Evolutionary conservation across 345 rosid species (phyloP), one percentile per base, ranked within the genome.

Genomic region (Syzygium oleosum): DNA sequence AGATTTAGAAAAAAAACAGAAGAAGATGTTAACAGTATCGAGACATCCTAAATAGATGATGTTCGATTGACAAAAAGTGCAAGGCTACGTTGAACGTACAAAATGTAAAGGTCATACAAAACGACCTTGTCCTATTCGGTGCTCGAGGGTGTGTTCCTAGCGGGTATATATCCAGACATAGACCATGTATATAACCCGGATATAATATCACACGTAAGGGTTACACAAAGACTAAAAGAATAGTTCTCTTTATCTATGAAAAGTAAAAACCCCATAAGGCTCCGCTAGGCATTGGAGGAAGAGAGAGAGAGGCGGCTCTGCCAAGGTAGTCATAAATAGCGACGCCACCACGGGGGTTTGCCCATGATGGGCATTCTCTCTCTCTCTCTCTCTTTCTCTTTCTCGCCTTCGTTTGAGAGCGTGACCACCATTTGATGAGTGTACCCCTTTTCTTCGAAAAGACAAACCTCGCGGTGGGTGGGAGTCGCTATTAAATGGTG

Each of bases 191-290:
- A 1, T 41, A 4, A 43, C 46, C 46, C 46, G 46, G 46, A 43
- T 11, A 51, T 5, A 27, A 27, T 12, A 59, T 59, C 68, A 12
- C 16, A 2, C 14, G 31, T 27, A 29, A 15, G 3, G 73, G 34
- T 14, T 9, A 61, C 19, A 6, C 6, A 61, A n/a, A 61, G 34
- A 13, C 1, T n/a, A n/a, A n/a, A 61, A 1, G n/a, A 61, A 61
- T 61, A 61, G 6, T 61, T 3, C 2, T 6, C 17, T 6, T 6
- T 61, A 13, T 61, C 31, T 13, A 16, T 12, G 0, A 13, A 61
- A 61, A n/a, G 7, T 0, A n/a, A 13, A 61, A n/a, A n/a, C 31
- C 0, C 3, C 27, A 12, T 0, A 12, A 29, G 68, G 13, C 68
- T 5, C 4, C 68, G 6, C 31, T 12, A 27, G 5, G 68, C 68